Conservation (phyloP, 148 eudicot species). For the Persicaria tinctoria region DNA sequence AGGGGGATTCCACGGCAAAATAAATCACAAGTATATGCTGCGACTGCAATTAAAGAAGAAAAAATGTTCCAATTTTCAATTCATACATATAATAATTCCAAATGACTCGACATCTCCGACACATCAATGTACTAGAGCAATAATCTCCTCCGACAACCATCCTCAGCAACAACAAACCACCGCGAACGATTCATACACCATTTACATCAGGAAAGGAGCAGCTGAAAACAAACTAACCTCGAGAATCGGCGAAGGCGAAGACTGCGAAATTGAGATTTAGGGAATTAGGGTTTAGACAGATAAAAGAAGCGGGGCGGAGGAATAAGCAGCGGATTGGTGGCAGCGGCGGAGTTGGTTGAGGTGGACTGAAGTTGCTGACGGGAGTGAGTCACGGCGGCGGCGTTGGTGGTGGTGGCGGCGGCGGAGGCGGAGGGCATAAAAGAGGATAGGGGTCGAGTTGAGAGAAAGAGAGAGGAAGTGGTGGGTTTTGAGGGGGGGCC, state of each 20-base stretch:
- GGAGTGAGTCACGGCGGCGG: not conserved
- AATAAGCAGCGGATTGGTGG: conserved; percentile 1
- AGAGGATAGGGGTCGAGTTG: conserved; percentile 11
- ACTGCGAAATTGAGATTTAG: not conserved
- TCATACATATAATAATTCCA: no score
- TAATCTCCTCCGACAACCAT: not conserved
- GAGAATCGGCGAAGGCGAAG: not conserved
- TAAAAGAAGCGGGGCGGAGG: not conserved
- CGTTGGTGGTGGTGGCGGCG: not conserved
- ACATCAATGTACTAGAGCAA: not conserved
- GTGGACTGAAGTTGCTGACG: not conserved
- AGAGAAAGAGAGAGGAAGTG: not conserved
- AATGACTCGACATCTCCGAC: not conserved
- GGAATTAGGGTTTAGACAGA: conserved; percentile 8
- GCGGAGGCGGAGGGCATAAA: not conserved
- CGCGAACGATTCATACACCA: not conserved
- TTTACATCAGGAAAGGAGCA: not conserved
- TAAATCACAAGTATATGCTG: no score
- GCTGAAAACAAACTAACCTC: not conserved
- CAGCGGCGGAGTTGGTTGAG: not conserved
- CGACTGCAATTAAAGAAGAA: no score
- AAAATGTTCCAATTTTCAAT: no score
- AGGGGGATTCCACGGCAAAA: no score
- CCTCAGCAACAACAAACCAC: not conserved
- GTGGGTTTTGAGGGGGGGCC: conserved; percentile 10